Evolutionary conservation across 2,329 filamentous ascomycete genomes (phyloP).

Genomic region (Verticillium tricorpus): DNA sequence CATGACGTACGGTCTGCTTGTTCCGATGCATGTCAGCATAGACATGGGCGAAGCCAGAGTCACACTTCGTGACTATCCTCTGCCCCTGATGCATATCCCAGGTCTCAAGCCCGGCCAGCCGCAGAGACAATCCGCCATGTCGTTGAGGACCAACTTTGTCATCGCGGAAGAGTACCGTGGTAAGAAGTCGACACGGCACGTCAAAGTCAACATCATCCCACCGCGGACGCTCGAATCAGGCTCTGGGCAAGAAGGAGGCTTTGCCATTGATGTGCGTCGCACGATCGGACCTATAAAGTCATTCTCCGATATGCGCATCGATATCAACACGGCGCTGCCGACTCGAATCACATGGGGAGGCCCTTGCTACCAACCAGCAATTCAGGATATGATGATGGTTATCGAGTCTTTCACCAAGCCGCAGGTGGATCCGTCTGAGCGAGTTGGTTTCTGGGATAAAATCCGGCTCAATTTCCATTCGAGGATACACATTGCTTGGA

Average conservation of each 20-base stretch:
- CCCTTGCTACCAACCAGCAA: slow-evolving; percentile 93
- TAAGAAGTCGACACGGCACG: slow-evolving; percentile 71
- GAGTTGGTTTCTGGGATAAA: slow-evolving; percentile 98
- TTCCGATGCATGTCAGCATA: slow-evolving; percentile 86
- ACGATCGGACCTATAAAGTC: slow-evolving; percentile 95
- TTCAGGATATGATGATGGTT: slow-evolving; percentile 99
- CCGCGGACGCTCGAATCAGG: slow-evolving; percentile 56
- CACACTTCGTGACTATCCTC: slow-evolving; percentile 86
- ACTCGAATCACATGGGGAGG: slow-evolving; percentile 90
- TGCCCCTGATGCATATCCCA: slow-evolving; percentile 88
- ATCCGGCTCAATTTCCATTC: slow-evolving; percentile 93
- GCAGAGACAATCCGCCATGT: slow-evolving; percentile 73
- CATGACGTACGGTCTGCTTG: slow-evolving; percentile 82
- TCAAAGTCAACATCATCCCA: slow-evolving; percentile 80
- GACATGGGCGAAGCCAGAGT: slow-evolving; percentile 86
- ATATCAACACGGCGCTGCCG: slow-evolving; percentile 88
- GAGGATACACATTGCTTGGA: slow-evolving; percentile 83
- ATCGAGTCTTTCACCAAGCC: slow-evolving; percentile 97
- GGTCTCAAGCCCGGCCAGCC: slow-evolving; percentile 76
- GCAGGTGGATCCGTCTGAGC: slow-evolving; percentile 86
- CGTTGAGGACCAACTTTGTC: slow-evolving; percentile 85
- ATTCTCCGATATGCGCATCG: slow-evolving; percentile 85
- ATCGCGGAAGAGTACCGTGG: slow-evolving; percentile 91
- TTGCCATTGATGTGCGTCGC: slow-evolving; percentile 79
- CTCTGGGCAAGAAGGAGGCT: slow-evolving; percentile 56